Evolutionary conservation across 108 stramenopile species (phyloP).

Genomic region (Conticribra guillardii): DNA sequence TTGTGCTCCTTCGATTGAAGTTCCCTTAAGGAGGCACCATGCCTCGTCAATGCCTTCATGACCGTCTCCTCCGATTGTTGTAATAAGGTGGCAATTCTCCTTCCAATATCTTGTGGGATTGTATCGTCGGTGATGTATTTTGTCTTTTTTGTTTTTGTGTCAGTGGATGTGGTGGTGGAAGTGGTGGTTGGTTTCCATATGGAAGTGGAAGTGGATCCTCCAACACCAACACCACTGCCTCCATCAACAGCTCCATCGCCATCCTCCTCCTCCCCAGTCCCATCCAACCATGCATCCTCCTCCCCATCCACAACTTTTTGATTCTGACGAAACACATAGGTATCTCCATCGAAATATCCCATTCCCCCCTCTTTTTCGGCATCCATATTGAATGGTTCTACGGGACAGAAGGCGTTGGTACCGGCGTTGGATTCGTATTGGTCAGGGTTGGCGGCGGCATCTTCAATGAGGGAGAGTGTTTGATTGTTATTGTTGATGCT

Average conservation of each 20-base stretch:
- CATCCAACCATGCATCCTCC: constrained; percentile 85
- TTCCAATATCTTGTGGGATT: constrained; percentile 41
- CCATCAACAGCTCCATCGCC: constrained; percentile 30
- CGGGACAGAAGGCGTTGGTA: constrained; percentile 46
- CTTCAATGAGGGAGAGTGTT: constrained; percentile 40
- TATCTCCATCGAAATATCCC: constrained; percentile 88
- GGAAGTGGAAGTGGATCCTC: constrained; percentile 33
- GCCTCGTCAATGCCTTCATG: constrained; percentile 62
- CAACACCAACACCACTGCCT: constrained; percentile 26
- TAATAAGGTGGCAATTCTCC: constrained; percentile 57
- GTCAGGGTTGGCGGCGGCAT: constrained; percentile 37
- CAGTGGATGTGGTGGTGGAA: no score
- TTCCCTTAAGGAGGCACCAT: constrained; percentile 56
- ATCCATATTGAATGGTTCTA: constrained; percentile 89
- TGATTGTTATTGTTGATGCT: not conserved
- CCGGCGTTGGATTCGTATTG: constrained; percentile 48
- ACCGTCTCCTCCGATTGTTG: constrained; percentile 60
- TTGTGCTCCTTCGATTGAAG: constrained; percentile 22
- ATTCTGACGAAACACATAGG: constrained; percentile 77
- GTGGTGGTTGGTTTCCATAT: constrained; percentile 51
- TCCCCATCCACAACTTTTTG: constrained; percentile 51
- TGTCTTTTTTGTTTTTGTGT: constrained; percentile 6
- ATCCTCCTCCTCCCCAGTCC: constrained; percentile 47
- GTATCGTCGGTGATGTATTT: constrained; percentile 33
- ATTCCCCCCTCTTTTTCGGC: constrained; percentile 76